These are phyloP conservation scores for Aspergillus melleus DNA, from an alignment of 2,329 filamentous ascomycete genomes.

Conservation along the genomic window DNA sequence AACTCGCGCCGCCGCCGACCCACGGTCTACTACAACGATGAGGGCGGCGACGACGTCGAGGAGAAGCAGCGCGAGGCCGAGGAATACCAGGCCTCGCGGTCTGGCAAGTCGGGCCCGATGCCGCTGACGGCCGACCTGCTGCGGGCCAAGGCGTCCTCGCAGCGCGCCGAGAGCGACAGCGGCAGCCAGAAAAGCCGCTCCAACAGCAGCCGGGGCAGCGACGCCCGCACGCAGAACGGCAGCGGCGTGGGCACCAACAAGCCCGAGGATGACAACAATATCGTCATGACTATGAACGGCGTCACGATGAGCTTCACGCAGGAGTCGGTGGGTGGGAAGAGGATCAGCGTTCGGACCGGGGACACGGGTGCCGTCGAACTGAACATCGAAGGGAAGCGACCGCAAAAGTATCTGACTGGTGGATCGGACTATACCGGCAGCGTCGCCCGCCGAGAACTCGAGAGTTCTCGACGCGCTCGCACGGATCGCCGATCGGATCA, in stretches of 20 bases:
- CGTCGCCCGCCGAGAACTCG: slow-evolving; percentile 32
- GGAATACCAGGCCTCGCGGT: slow-evolving; percentile 40
- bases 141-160: slow-evolving; percentile 29
- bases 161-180: slow-evolving; percentile 38
- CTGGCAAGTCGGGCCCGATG: slow-evolving; percentile 22
- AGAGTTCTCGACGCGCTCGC: slow-evolving; percentile 34
- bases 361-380: slow-evolving; percentile 40
- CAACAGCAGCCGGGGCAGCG: slow-evolving; percentile 42
- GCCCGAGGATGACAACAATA: slow-evolving; percentile 37
- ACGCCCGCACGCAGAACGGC: slow-evolving; percentile 34
- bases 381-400: slow-evolving; percentile 39
- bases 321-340: slow-evolving; percentile 38
- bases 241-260: slow-evolving; percentile 33
- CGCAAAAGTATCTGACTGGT: slow-evolving; percentile 37
- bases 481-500: slow-evolving; percentile 39
- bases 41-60: slow-evolving; percentile 32
- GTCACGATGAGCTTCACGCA: slow-evolving; percentile 41
- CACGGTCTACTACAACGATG: slow-evolving; percentile 32
- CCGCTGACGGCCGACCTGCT: slow-evolving; percentile 39
- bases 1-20: slow-evolving; percentile 35
- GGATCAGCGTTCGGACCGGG: slow-evolving; percentile 40
- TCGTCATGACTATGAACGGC: slow-evolving; percentile 42
- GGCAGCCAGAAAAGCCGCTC: slow-evolving; percentile 44
- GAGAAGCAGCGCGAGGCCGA: slow-evolving; percentile 40
- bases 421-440: slow-evolving; percentile 38